Percentiles rank a stretch among this genome's conserved stretches.
phyloP scores from a whole-genome alignment of 371 early-diverging fungal species.

The Paraphysoderma sedebokerense region DNA sequence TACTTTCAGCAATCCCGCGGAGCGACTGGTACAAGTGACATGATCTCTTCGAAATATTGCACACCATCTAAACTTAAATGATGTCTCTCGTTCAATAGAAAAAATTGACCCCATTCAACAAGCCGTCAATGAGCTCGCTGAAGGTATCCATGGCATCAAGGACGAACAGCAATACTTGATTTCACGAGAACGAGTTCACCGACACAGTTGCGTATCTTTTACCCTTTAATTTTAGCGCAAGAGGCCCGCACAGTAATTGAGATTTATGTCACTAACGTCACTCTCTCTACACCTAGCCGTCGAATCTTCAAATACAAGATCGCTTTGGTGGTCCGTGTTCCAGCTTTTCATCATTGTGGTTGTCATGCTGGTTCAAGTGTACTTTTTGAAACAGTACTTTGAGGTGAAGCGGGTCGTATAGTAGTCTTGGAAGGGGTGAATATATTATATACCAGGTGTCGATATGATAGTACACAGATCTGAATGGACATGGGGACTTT shows the following conservation, averaged over 20 bases:
- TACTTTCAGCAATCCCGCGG: not conserved
- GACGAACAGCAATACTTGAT: conserved; percentile 59
- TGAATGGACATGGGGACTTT: no score
- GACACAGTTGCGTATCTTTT: conserved; percentile 37
- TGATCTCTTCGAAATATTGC: not conserved
- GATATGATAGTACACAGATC: no score
- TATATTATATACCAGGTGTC: no score
- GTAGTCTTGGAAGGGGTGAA: no score
- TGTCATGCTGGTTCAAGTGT: conserved; percentile 51
- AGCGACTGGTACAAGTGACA: conserved; percentile 1
- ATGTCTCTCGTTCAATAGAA: conserved; percentile 10
- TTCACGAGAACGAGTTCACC: conserved; percentile 44
- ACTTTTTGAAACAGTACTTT: conserved; percentile 54
- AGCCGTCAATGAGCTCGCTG: conserved; percentile 46
- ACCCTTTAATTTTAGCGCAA: not conserved
- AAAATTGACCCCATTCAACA: conserved; percentile 39
- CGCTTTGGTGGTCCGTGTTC: conserved; percentile 59
- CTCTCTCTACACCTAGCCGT: conserved; percentile 27
- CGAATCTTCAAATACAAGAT: conserved; percentile 55
- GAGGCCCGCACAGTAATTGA: not conserved
- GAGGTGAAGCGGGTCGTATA: conserved; percentile 57
- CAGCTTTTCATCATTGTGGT: conserved; percentile 37
- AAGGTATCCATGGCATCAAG: conserved; percentile 39
- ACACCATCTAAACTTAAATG: conserved; percentile 1
- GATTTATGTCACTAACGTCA: not conserved